These are phyloP conservation scores for Stagonosporopsis chrysanthemi DNA, from an alignment of 2,329 filamentous ascomycete species.

Conservation along the genomic window DNA sequence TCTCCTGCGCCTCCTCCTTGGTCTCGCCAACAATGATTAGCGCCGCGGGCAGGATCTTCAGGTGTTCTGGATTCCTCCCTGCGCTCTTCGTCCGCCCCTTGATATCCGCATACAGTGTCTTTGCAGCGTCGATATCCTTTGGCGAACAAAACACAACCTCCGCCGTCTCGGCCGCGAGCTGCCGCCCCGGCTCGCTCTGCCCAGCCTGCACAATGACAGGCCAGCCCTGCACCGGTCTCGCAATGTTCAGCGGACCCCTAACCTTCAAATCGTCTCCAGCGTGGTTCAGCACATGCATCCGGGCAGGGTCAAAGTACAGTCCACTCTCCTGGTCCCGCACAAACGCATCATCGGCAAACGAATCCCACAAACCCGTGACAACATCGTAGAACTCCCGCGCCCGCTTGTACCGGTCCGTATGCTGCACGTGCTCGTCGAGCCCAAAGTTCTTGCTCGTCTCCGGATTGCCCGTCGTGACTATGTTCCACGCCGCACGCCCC, in stretches of 20 bases:
- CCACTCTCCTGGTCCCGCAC: conserved; percentile 63
- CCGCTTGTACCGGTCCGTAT: conserved; percentile 71
- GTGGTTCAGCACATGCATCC: conserved; percentile 62
- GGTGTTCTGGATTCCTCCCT: conserved; percentile 58
- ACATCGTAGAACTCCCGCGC: conserved; percentile 74
- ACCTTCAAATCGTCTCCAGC: conserved; percentile 57
- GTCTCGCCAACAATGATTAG: conserved; percentile 69
- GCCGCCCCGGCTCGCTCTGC: conserved; percentile 60
- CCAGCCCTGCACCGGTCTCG: conserved; percentile 62
- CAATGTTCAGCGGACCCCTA: conserved; percentile 61
- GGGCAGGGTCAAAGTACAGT: conserved; percentile 65
- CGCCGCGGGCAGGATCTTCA: conserved; percentile 73
- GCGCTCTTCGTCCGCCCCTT: conserved; percentile 57
- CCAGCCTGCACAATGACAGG: conserved; percentile 65
- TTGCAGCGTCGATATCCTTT: conserved; percentile 55
- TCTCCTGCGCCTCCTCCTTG: conserved; percentile 68
- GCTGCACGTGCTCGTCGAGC: conserved; percentile 61
- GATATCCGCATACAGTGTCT: conserved; percentile 60
- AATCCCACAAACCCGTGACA: conserved; percentile 72
- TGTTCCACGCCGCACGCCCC: conserved; percentile 56
- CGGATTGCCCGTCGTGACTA: conserved; percentile 72
- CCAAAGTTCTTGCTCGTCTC: conserved; percentile 70
- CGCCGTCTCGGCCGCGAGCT: conserved; percentile 62
- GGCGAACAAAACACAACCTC: conserved; percentile 63
- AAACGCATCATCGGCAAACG: conserved; percentile 71